Evolutionary conservation across 495 filamentous ascomycete species (phyloP).

Genomic region (Penicillium desertorum): DNA sequence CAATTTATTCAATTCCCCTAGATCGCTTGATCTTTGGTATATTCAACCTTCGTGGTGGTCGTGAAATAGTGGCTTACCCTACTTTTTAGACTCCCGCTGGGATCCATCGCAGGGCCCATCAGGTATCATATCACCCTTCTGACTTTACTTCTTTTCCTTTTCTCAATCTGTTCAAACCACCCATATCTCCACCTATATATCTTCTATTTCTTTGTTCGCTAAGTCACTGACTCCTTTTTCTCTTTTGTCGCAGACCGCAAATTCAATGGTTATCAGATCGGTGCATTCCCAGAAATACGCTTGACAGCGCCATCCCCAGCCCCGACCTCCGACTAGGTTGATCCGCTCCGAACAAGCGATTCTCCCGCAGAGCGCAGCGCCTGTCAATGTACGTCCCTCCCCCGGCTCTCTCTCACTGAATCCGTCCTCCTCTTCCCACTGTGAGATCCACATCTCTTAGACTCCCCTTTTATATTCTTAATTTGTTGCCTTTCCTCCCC

Average conservation of each 20-base stretch:
- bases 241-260: slow-evolving; percentile 10
- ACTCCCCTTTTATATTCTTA: slow-evolving; percentile 15
- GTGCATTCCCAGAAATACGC: slow-evolving; percentile 49
- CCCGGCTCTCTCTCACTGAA: slow-evolving; percentile 32
- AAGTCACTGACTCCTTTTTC: slow-evolving; percentile 11
- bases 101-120: slow-evolving; percentile 33
- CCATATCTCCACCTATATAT: slow-evolving; percentile 13
- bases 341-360: slow-evolving; percentile 52
- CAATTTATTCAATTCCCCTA: slow-evolving; percentile 1
- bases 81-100: slow-evolving; percentile 32
- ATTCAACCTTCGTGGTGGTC: slow-evolving; percentile 12
- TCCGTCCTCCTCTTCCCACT: slow-evolving; percentile 28
- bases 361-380: slow-evolving; percentile 35
- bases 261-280: slow-evolving; percentile 19
- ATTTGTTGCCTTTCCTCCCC: slow-evolving; percentile 18
- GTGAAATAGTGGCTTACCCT: slow-evolving; percentile 17
- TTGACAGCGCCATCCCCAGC: slow-evolving; percentile 39
- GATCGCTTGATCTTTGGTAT: slow-evolving; percentile 24
- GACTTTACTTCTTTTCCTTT: slow-evolving; percentile 3
- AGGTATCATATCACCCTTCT: slow-evolving; percentile 17
- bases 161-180: slow-evolving; percentile 7
- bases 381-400: slow-evolving; percentile 27
- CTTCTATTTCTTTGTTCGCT: slow-evolving; percentile 3
- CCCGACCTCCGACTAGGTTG: slow-evolving; percentile 35
- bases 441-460: slow-evolving; percentile 34